These are phyloP conservation scores for Stachybotrys elegans DNA, from an alignment of 2,329 filamentous ascomycete genomes.

Conservation along the genomic window DNA sequence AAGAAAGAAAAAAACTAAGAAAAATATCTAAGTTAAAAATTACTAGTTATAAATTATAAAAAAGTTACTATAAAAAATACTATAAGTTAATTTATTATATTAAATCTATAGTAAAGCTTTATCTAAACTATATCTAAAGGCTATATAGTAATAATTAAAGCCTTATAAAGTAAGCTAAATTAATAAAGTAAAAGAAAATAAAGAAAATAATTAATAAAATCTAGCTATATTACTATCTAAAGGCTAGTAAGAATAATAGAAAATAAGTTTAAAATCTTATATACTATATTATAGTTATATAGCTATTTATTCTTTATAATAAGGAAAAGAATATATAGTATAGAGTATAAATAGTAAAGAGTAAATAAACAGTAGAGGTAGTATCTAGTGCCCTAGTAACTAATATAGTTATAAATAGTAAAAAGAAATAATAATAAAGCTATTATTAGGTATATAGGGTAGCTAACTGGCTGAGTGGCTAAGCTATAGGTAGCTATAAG, in stretches of 20 bases:
- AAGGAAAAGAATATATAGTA: no score
- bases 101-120: no score
- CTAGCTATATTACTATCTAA: not conserved
- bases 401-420: no score
- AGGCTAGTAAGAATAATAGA: not conserved
- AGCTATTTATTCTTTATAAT: not conserved
- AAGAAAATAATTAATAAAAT: slow-evolving; percentile 1
- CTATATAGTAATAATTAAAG: no score
- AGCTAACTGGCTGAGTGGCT: no score
- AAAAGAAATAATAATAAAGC: no score
- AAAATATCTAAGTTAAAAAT: not conserved
- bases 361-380: no score
- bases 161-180: no score
- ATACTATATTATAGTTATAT: not conserved
- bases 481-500: no score
- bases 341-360: no score
- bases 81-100: not conserved
- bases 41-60: not conserved
- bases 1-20: not conserved
- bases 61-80: not conserved
- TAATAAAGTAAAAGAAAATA: not conserved
- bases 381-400: not conserved
- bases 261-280: not conserved
- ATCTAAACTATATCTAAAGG: no score
- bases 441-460: no score